Conservation (phyloP, 345 rosid genomes). For the Laguncularia racemosa region DNA sequence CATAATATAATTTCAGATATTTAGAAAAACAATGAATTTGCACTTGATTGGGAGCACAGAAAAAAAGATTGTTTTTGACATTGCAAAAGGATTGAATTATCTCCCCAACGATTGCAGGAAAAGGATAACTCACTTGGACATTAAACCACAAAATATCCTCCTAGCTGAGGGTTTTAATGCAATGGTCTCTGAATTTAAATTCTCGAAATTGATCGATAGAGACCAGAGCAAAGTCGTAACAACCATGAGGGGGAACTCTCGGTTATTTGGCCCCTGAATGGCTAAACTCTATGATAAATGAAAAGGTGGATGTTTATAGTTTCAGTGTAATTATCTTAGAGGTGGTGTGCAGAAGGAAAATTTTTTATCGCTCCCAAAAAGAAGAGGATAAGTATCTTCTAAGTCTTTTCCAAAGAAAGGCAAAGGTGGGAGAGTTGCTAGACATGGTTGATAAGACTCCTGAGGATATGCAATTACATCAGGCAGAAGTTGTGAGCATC, state of each 20-base stretch:
- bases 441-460: constrained; percentile 15
- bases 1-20: no score
- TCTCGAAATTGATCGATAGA: constrained; percentile 7
- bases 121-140: constrained; percentile 1
- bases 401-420: constrained; percentile 8
- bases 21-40: no score
- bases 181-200: constrained; percentile 10
- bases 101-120: no score
- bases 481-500: constrained; percentile 14
- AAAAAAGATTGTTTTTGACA: no score
- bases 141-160: constrained; percentile 9
- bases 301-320: constrained; percentile 18
- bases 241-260: constrained; percentile 5
- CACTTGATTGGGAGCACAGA: no score
- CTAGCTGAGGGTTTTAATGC: constrained; percentile 7
- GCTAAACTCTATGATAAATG: constrained; percentile 4
- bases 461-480: constrained; percentile 18
- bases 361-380: constrained; percentile 10
- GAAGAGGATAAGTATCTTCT: constrained; percentile 23
- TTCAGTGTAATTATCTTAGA: constrained; percentile 21
- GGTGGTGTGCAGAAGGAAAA: constrained; percentile 20
- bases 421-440: constrained; percentile 1
- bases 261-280: constrained; percentile 18
- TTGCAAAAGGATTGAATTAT: no score
- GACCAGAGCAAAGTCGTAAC: constrained; percentile 5